Evolutionary conservation across 495 filamentous ascomycete species (phyloP), one percentile per base, ranked within the genome.

Genomic region (Penicillium maclennaniae): DNA sequence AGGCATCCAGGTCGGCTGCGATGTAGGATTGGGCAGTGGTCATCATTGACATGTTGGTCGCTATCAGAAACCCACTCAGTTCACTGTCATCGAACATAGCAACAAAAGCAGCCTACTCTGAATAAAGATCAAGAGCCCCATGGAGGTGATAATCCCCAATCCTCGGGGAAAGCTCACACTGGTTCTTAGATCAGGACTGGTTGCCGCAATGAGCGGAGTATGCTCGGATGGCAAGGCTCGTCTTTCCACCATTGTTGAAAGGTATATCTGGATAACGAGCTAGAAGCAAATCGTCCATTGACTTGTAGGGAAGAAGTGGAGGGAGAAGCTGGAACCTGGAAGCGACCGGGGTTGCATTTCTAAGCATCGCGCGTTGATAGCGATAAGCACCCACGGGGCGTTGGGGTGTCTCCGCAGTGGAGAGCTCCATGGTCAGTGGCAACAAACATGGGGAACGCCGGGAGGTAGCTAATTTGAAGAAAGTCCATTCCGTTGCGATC

Each of bases 1-100:
- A 91, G 8, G 86, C 81, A 73, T 89, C 76, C 1, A 91, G 70
- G 51, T 90, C 87, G 17, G 74, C 75, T 1, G 87, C 86, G 57
- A 92, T 89, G 37, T 72, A 70, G 2, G 83, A 86, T 67, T 90
- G 87, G 2, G 83, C 86, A 23, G 87, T 91, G 6, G 84, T 87
- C 54, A 92, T 82, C 58, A 87, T 82, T 25, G 82, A 85, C 74
- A 89, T 87, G 66, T 92, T 91, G 55, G 78, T 80, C 4, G 84
- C 83, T 85, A 39, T 39, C 10, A 28, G 23, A 20, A 4, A 19
- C 15, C 23, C n/a, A n/a, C 10, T 45, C 26, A 52, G 26, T 42
- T 42, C 38, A 38, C 17, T 37, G 36, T 1, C 38, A 7, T 17
- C 15, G 43, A 28, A 7, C 25, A 2, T 26, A 19, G 19, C 1